Evolutionary conservation across 108 stramenopile genomes (phyloP).

Genomic region (Pelagomonas calceolata): DNA sequence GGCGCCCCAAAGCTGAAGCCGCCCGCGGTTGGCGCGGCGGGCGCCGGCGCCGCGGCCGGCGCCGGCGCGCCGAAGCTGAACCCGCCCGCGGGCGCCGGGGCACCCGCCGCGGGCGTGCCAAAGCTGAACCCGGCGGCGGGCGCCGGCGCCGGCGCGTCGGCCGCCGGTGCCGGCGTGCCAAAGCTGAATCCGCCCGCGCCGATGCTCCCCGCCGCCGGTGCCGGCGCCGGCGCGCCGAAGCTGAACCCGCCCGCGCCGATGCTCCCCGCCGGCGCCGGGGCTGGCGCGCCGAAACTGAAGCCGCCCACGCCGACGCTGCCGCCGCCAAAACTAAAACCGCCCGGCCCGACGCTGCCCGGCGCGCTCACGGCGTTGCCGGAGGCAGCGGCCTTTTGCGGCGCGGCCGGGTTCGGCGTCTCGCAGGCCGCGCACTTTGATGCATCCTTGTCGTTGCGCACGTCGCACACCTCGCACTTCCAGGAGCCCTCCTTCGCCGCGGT

Average conservation of each 20-base stretch:
- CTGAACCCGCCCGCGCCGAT: background rate
- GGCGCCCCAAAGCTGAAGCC: background rate
- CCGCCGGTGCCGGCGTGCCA: background rate
- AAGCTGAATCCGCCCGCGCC: background rate
- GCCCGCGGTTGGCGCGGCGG: background rate
- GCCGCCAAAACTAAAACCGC: too few relatives aligned
- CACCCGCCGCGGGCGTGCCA: background rate
- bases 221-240: background rate
- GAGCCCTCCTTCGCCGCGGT: constrained; percentile 24
- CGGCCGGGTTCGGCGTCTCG: constrained; percentile 24
- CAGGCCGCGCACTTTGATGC: constrained; percentile 54
- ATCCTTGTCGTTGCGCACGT: constrained; percentile 49
- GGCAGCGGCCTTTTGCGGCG: too few relatives aligned
- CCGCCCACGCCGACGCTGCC: background rate
- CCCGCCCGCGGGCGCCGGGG: background rate
- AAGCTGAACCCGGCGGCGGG: background rate
- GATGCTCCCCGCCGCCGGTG: background rate
- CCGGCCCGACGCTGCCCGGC: too few relatives aligned
- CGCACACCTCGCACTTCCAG: constrained; percentile 74
- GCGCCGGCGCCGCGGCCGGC: background rate
- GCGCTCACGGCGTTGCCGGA: too few relatives aligned
- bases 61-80: background rate
- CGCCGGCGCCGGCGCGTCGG: background rate
- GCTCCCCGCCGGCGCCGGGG: background rate
- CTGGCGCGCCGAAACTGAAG: background rate